Conservation (phyloP, 2,329 filamentous ascomycete species). For the Hypoxylon sp. region DNA sequence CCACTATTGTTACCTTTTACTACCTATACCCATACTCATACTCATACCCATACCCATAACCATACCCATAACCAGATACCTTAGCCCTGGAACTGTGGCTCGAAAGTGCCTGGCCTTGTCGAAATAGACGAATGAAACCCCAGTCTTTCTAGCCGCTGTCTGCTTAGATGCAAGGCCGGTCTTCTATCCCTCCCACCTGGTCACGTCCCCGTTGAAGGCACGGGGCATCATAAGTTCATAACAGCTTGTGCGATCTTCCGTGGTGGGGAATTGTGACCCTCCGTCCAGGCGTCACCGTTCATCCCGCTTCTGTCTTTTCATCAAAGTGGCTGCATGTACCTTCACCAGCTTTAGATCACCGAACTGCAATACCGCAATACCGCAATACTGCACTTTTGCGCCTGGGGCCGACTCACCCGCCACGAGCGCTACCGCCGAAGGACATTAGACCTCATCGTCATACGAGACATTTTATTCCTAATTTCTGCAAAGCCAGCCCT, state of each 20-base stretch:
- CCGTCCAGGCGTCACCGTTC: conserved; percentile 52
- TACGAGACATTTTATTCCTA: conserved; percentile 59
- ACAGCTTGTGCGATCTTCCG: conserved; percentile 55
- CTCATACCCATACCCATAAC: conserved; percentile 25
- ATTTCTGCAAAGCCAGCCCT: conserved; percentile 50
- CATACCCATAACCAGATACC: conserved; percentile 28
- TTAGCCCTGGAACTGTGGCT: conserved; percentile 45
- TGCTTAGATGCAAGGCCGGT: conserved; percentile 55
- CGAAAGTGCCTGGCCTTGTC: conserved; percentile 44
- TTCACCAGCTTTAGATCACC: conserved; percentile 45
- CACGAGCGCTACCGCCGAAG: conserved; percentile 50
- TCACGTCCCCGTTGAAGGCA: conserved; percentile 52
- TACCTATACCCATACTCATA: conserved; percentile 29
- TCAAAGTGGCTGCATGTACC: conserved; percentile 43
- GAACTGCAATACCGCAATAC: too few relatives aligned
- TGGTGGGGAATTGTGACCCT: conserved; percentile 55
- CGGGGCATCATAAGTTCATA: conserved; percentile 51
- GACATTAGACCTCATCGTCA: conserved; percentile 50
- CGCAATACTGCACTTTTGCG: conserved; percentile 46
- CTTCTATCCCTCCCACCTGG: conserved; percentile 51
- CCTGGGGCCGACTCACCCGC: conserved; percentile 47
- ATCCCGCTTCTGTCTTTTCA: conserved; percentile 49
- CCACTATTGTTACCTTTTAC: conserved; percentile 22
- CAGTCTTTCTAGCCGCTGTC: conserved; percentile 56
- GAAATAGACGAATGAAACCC: conserved; percentile 56